Conservation (phyloP, 2,329 filamentous ascomycete species). For the Botrytis cinerea region DNA sequence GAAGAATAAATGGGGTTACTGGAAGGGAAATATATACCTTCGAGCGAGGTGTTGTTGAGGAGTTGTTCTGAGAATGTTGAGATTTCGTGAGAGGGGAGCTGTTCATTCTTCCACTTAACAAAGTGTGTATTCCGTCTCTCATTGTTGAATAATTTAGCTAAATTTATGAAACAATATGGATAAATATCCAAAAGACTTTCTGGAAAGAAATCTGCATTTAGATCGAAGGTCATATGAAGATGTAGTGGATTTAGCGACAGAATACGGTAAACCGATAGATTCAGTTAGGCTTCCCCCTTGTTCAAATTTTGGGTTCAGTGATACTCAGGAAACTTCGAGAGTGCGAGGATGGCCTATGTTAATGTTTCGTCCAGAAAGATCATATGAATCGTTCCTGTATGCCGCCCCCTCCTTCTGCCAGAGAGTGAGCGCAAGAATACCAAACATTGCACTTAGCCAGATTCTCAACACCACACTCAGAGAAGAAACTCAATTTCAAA, state of each 20-base stretch:
- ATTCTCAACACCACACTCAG: too few relatives aligned
- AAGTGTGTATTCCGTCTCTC: not conserved
- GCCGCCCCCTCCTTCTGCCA: not conserved
- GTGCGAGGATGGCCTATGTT: too few relatives aligned
- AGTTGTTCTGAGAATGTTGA: not conserved
- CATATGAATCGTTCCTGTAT: not conserved
- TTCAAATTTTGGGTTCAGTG: not conserved
- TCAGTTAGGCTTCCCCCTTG: not conserved
- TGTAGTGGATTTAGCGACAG: not conserved
- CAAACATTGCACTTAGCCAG: not conserved
- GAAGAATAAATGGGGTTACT: not conserved
- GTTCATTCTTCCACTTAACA: not conserved
- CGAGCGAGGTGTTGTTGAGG: not conserved
- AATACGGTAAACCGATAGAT: too few relatives aligned
- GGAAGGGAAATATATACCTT: not conserved
- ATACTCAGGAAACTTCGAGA: not conserved
- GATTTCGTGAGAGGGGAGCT: not conserved
- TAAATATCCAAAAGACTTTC: not conserved
- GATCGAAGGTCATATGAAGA: too few relatives aligned
- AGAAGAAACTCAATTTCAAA: not conserved
- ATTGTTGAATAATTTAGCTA: not conserved
- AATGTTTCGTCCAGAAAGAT: not conserved
- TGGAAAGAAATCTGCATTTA: not conserved
- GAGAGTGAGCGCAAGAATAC: not conserved
- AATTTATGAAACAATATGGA: too few relatives aligned